Evolutionary conservation across 345 rosid species (phyloP).

Genomic region (Cardamine resedifolia): DNA sequence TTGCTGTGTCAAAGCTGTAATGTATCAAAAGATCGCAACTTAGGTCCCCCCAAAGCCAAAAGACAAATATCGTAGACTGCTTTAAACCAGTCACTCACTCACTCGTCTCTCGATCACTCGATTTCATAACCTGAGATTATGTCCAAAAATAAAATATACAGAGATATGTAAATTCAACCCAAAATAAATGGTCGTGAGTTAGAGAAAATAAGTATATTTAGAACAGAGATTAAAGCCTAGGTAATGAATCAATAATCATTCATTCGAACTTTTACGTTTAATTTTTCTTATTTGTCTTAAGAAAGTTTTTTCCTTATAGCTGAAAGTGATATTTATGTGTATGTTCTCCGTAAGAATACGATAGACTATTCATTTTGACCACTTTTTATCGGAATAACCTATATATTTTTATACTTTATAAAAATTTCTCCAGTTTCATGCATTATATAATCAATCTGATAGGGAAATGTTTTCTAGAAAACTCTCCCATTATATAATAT

Average conservation of each 20-base stretch:
- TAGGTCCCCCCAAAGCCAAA: background rate
- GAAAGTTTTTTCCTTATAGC: too few relatives aligned
- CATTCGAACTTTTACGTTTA: background rate
- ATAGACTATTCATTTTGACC: constrained; percentile 16
- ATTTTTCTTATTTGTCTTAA: background rate
- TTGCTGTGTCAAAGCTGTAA: constrained; percentile 37
- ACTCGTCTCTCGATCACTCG: constrained; percentile 4
- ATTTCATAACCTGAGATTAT: background rate
- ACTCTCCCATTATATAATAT: background rate
- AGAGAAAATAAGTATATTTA: background rate
- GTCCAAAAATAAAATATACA: background rate
- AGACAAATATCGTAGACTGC: background rate
- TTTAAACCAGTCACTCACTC: background rate
- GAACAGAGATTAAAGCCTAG: background rate
- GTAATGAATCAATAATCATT: background rate
- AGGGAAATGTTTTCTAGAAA: background rate
- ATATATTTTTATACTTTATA: background rate
- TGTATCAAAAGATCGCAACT: constrained; percentile 3
- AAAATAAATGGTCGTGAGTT: too few relatives aligned
- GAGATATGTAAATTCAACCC: background rate
- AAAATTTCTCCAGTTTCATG: constrained; percentile 5
- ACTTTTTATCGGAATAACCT: background rate
- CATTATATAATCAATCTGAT: background rate
- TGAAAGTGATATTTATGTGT: background rate
- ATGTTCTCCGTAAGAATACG: background rate